Conservation (phyloP, 352 stramenopile species). For the Elongisporangium senticosum region DNA sequence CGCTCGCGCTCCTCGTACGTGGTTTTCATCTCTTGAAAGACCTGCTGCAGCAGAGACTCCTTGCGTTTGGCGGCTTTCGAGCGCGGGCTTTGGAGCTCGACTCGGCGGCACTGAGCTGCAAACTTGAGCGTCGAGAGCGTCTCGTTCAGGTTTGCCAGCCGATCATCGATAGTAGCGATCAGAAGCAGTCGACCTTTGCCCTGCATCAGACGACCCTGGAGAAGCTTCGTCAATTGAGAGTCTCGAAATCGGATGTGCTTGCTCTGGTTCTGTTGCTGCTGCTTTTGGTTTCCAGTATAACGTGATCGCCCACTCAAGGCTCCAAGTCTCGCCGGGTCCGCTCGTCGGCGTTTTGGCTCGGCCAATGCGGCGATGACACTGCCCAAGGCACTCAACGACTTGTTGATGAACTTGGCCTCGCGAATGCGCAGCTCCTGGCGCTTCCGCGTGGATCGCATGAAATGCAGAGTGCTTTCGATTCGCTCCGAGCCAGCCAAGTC, state of each 20-base stretch:
- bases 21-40: slow-evolving; percentile 38
- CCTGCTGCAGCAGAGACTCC: slow-evolving; percentile 33
- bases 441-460: slow-evolving; percentile 39
- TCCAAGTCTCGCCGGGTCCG: background rate
- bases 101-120: slow-evolving; percentile 53
- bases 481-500: slow-evolving; percentile 68
- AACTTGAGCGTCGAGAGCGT: slow-evolving; percentile 77
- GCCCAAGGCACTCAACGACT: slow-evolving; percentile 59
- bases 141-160: slow-evolving; percentile 43
- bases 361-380: slow-evolving; percentile 58
- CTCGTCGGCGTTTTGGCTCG: slow-evolving; percentile 13
- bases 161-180: slow-evolving; percentile 62
- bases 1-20: slow-evolving; percentile 47
- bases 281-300: slow-evolving; percentile 5
- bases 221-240: slow-evolving; percentile 66
- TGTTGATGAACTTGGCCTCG: slow-evolving; percentile 79
- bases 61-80: slow-evolving; percentile 17
- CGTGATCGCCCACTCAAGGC: background rate
- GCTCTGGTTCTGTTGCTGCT: slow-evolving; percentile 3
- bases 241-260: slow-evolving; percentile 62
- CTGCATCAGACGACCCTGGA: slow-evolving; percentile 45
- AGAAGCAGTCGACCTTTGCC: slow-evolving; percentile 41
- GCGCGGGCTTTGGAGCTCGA: slow-evolving; percentile 29
- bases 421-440: slow-evolving; percentile 58
- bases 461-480: slow-evolving; percentile 45